phyloP scores from a whole-genome alignment of 1,284 basidiomycete genomes.

The Cerioporus squamosus region DNA sequence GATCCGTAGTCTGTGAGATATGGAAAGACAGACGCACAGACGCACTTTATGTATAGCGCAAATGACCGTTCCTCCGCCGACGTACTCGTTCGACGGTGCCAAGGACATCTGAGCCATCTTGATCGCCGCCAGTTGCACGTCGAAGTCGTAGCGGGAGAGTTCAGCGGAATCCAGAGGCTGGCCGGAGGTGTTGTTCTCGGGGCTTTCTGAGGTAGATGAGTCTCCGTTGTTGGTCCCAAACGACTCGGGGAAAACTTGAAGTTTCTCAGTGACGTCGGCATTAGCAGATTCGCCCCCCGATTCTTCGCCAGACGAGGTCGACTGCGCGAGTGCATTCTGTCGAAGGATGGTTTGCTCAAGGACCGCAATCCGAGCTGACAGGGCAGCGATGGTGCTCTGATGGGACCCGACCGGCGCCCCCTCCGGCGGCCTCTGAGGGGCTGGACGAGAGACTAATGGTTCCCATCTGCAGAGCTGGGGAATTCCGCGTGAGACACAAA shows the following conservation, averaged over 20 bases:
- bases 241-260: not conserved
- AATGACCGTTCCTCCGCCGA: slow-evolving; percentile 34
- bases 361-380: slow-evolving; percentile 45
- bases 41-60: slow-evolving; percentile 35
- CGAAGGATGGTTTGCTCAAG: slow-evolving; percentile 44
- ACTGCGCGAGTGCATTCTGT: slow-evolving; percentile 11
- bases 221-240: not conserved
- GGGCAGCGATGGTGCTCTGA: slow-evolving; percentile 39
- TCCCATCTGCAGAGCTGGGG: slow-evolving; percentile 60
- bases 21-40: not conserved
- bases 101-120: slow-evolving; percentile 38
- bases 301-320: too few relatives aligned
- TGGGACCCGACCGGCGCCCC: slow-evolving; percentile 14
- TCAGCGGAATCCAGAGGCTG: slow-evolving; percentile 12
- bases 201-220: not conserved
- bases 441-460: slow-evolving; percentile 49
- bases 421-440: slow-evolving; percentile 48
- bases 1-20: too few relatives aligned
- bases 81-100: slow-evolving; percentile 33
- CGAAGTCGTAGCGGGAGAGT: slow-evolving; percentile 26
- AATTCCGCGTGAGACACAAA: slow-evolving; percentile 54
- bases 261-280: too few relatives aligned
- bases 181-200: not conserved
- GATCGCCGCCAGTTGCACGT: slow-evolving; percentile 37
- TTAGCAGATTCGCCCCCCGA: too few relatives aligned